Base-by-base conservation (phyloP, 2,329 filamentous ascomycete genomes). In the Aureobasidium sp. region DNA sequence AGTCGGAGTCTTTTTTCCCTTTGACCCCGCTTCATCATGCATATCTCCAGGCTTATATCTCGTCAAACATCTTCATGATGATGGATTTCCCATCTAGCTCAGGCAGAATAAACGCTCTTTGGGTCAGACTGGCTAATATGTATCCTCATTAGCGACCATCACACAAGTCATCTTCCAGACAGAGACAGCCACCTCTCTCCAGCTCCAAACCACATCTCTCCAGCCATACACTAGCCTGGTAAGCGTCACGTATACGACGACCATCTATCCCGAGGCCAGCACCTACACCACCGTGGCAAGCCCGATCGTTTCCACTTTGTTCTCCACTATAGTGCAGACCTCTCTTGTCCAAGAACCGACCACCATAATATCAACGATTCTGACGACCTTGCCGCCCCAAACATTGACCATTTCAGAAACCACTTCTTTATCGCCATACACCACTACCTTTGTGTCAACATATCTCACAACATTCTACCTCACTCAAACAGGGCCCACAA, bases 201-300 rank as follows among this genome's bases (percentile, higher is more conserved):
- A 48, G 22, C 2, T 14, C 12, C 30, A 48, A n/a, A 48, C 37
- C 6, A 51, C 47, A 14, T 41, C 24, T 21, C 7, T 40, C 1
- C 47, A 40, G n/a, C 47, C 47, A 6, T 51, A 40, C 6, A 51
- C 47, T 22, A 51, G 17, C 25, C 24, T 32, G 4, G 21, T 51
- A 22, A 19, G 10, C 21, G 10, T 27, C 2, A 51, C 47, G 4
- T 40, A 40, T 6, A 12, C 25, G 2, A 32, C 47, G 6, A 51
- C 37, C 3, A 19, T 51, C 1, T 51, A 51, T 51, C 37, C 47
- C 3, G 11, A 11, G 3, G n/a, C 47, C 16, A 51, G 47, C 27
- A 51, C 47, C 6, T 40, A 40, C 16, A 17, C 35, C 1, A 51
- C 37, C 2, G 39, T 22, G 1, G 45, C 45, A 19, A 49, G 45